These are phyloP conservation scores for Cystobasidium pallidum DNA, from an alignment of 1,284 basidiomycete species.

Conservation along the genomic window DNA sequence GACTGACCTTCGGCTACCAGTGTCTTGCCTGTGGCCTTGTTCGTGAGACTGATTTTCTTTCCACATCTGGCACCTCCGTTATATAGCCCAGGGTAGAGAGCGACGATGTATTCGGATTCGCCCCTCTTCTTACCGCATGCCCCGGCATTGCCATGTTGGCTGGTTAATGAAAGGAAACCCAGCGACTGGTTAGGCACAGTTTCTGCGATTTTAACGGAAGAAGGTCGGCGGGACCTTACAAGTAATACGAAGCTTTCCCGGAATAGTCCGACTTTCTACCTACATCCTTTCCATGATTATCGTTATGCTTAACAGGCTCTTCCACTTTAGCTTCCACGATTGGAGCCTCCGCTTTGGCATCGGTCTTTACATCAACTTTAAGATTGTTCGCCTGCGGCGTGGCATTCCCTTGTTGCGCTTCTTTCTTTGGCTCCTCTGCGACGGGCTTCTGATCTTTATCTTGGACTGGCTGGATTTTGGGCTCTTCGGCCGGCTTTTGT, in stretches of 20 bases:
- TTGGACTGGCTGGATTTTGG: neutral
- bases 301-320: neutral
- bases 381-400: neutral
- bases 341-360: neutral
- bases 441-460: slow-evolving; percentile 1
- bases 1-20: slow-evolving; percentile 6
- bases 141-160: slow-evolving; percentile 18
- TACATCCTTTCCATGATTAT: neutral
- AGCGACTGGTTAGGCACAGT: no score
- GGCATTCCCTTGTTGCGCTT: neutral
- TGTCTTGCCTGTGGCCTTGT: slow-evolving; percentile 64
- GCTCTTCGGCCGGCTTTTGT: neutral
- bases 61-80: slow-evolving; percentile 67
- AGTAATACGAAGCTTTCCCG: slow-evolving; percentile 1
- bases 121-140: slow-evolving; percentile 12
- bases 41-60: slow-evolving; percentile 67
- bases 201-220: no score
- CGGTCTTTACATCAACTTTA: neutral
- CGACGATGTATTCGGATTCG: slow-evolving; percentile 62
- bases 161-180: neutral
- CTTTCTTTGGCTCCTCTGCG: neutral
- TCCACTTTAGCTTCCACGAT: neutral
- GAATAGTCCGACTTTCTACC: neutral
- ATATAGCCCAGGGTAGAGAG: slow-evolving; percentile 59
- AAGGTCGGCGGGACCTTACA: neutral